Evolutionary conservation across 2,329 filamentous ascomycete species (phyloP).

Genomic region (Colletotrichum echinochloae): DNA sequence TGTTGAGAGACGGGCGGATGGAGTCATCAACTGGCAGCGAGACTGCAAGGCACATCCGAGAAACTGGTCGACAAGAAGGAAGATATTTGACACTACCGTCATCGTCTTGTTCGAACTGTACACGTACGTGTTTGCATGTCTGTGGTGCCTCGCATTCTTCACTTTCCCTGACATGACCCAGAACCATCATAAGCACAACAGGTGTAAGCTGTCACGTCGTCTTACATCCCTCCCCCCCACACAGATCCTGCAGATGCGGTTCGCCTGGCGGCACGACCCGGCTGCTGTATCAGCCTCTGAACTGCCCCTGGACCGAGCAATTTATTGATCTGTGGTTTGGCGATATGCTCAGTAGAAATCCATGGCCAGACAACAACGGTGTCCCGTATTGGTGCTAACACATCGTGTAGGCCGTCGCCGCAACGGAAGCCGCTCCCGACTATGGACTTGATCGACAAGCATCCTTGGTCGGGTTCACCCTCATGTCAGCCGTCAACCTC

Average conservation of each 20-base stretch:
- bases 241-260: background rate
- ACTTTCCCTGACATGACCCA: background rate
- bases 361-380: background rate
- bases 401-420: conserved; percentile 29
- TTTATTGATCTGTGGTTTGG: background rate
- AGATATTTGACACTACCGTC: conserved; percentile 41
- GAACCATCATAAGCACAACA: conserved; percentile 36
- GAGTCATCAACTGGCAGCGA: conserved; percentile 31
- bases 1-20: conserved; percentile 21
- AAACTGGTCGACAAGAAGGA: conserved; percentile 42
- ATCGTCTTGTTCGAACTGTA: conserved; percentile 44
- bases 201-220: conserved; percentile 18
- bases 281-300: background rate
- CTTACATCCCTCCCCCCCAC: too few relatives aligned
- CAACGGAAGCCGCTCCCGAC: conserved; percentile 23
- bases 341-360: background rate
- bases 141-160: background rate
- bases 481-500: conserved; percentile 40
- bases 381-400: background rate
- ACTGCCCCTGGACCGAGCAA: background rate
- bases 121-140: conserved; percentile 36
- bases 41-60: conserved; percentile 35
- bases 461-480: conserved; percentile 45
- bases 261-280: conserved; percentile 14
- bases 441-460: conserved; percentile 24